A percentile compares a stretch with the other conserved stretches of the same genome.
Conservation (phyloP, 257 asterid genomes). For the Solanum tarijense region DNA sequence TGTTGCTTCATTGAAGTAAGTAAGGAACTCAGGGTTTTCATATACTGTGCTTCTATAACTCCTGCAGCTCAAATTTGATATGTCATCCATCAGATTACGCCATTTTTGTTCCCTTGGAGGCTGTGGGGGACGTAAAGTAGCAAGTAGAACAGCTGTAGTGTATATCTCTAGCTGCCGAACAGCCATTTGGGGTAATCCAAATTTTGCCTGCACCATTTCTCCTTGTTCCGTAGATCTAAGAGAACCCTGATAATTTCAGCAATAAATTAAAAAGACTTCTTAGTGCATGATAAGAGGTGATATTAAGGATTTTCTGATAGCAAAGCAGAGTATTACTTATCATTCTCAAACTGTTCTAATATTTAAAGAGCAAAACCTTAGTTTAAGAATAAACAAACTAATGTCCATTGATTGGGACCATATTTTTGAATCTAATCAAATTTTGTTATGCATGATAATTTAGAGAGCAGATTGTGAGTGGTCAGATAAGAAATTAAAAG, state of each 20-base stretch:
- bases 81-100: conserved; percentile 88
- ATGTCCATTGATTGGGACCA: not conserved
- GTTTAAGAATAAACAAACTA: not conserved
- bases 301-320: not conserved
- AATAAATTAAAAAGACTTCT: not conserved
- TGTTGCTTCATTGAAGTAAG: conserved; percentile 92
- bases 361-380: not conserved
- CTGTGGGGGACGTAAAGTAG: conserved; percentile 75
- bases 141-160: conserved; percentile 90
- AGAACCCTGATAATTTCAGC: conserved; percentile 49
- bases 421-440: not conserved
- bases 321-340: not conserved
- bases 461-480: not conserved
- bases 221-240: conserved; percentile 95
- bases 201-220: conserved; percentile 99
- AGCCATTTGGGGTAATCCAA: conserved; percentile 91
- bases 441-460: not conserved
- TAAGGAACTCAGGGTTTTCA: conserved; percentile 72
- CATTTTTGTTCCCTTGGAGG: conserved; percentile 79
- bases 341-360: not conserved
- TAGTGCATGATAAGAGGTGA: not conserved
- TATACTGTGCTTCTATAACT: conserved; percentile 69
- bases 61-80: conserved; percentile 64
- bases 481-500: not conserved
- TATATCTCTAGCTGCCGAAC: conserved; percentile 88